phyloP scores from a whole-genome alignment of 805 yeast species.

The Candida palmyrensis region DNA sequence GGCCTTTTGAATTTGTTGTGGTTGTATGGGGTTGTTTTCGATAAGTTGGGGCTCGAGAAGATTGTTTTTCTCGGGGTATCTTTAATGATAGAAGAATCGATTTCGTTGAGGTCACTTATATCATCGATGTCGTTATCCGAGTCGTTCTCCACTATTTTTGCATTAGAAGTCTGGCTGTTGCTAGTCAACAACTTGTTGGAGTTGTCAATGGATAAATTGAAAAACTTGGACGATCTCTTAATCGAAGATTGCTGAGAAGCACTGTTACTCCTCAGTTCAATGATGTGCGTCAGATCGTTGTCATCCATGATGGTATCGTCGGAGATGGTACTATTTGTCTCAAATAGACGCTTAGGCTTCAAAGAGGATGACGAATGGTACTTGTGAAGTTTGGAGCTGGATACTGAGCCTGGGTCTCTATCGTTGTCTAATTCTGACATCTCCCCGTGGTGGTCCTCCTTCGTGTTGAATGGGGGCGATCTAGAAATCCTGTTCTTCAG shows the following conservation, averaged over 20 bases:
- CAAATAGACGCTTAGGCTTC: slow-evolving; percentile 1
- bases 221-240: slow-evolving; percentile 37
- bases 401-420: no score
- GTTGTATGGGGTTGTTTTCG: slow-evolving; percentile 8
- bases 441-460: slow-evolving; percentile 19
- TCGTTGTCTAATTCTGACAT: slow-evolving; percentile 10
- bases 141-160: slow-evolving; percentile 4
- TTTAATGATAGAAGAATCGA: slow-evolving; percentile 13
- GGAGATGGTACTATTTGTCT: slow-evolving; percentile 2
- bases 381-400: neutral
- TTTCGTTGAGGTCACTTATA: slow-evolving; percentile 21
- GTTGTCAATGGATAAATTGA: slow-evolving; percentile 35
- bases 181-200: neutral
- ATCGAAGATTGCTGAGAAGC: slow-evolving; percentile 20
- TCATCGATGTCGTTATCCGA: slow-evolving; percentile 16
- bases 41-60: slow-evolving; percentile 1
- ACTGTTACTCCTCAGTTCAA: slow-evolving; percentile 2
- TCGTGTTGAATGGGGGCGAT: slow-evolving; percentile 39
- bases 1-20: slow-evolving; percentile 38
- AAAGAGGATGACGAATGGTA: neutral
- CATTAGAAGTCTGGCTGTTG: neutral
- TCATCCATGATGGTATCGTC: slow-evolving; percentile 8
- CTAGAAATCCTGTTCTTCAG: slow-evolving; percentile 25
- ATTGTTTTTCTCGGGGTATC: slow-evolving; percentile 7
- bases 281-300: slow-evolving; percentile 4